Base-by-base conservation (phyloP, 2,329 filamentous ascomycete species). In the Penicillium aurantiogriseum region DNA sequence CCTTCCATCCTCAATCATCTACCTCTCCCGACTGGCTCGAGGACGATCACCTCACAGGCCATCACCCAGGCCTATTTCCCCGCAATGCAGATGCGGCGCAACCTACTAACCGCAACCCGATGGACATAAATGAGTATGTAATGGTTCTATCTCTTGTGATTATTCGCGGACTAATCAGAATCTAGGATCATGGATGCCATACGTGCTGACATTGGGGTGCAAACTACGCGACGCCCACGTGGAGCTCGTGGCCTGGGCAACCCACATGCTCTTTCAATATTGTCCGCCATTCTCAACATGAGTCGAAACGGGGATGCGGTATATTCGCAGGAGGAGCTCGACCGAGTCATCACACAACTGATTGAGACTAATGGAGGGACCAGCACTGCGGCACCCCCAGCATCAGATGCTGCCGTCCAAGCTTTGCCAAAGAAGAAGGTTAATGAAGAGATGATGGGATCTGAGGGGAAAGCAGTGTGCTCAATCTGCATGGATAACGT, bases 401-500 rank as follows among this genome's bases (percentile, higher is more conserved):
- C 93, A 9, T 82, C 91, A 0, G 83, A 87, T 59, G 82, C 83
- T 45, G 90, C 90, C 0, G 92, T 99, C 54, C 81, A 83, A 27
- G 82, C 84, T 4, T 78, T 99, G 5, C 85, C 90, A 9, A 88
- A 88, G 65, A 88, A 87, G 64, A 84, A 84, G 43, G 79, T 94
- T 2, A 85, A 90, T 50, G 78, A 83, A 56, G 82, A 87, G 42
- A 88, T 95, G 83, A 79, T 95, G 53, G 83, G 83, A 7, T 75
- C 78, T 5, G 90, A 88, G 57, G 88, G 86, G 42, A 82, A 79
- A 51, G 85, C 83, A 1, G 92, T 97, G 69, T 99, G 94, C 73
- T 92, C 90, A 36, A 96, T 99, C 57, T 99, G 94, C 75, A 96
- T 97, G 79, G 92, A 97, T 54, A 85, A 90, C 29, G 88, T 95